phyloP scores from a whole-genome alignment of 1,284 basidiomycete genomes.

The Marasmius oreades region DNA sequence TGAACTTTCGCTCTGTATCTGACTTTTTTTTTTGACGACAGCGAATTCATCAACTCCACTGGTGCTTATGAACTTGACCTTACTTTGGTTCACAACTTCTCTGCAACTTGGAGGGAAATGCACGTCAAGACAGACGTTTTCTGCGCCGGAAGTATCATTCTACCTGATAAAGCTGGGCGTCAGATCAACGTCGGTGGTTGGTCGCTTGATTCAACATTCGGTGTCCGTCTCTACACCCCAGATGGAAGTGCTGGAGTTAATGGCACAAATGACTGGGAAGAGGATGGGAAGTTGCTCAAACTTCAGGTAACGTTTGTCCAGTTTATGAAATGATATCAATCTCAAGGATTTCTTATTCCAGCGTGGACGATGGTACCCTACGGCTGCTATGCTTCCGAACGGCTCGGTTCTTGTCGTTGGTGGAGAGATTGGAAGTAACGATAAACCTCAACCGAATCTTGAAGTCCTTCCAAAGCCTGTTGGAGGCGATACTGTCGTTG shows the following conservation, averaged over 20 bases:
- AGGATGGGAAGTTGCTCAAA: conserved; percentile 44
- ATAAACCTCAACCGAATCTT: conserved; percentile 56
- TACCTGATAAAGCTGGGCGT: conserved; percentile 68
- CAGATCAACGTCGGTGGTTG: conserved; percentile 67
- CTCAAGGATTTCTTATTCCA: conserved; percentile 23
- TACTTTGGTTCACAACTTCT: conserved; percentile 50
- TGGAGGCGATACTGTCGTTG: conserved; percentile 39
- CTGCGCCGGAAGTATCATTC: conserved; percentile 67
- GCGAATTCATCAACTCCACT: conserved; percentile 58
- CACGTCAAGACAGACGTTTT: conserved; percentile 73
- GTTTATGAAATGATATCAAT: background rate
- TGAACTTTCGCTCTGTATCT: background rate
- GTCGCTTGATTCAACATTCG: conserved; percentile 61
- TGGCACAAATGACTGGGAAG: conserved; percentile 67
- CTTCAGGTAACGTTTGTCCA: conserved; percentile 43
- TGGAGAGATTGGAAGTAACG: conserved; percentile 71
- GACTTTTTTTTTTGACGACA: background rate
- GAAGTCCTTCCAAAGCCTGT: conserved; percentile 50
- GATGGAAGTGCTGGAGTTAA: conserved; percentile 56
- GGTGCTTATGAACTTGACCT: conserved; percentile 76
- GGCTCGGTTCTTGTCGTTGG: conserved; percentile 71
- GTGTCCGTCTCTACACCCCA: conserved; percentile 63
- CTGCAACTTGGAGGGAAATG: conserved; percentile 66
- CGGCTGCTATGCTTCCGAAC: conserved; percentile 60
- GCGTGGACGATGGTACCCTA: conserved; percentile 73